A percentile compares a stretch with the other conserved stretches of the same genome.
These are phyloP conservation scores for Ceratonia siliqua DNA, from an alignment of 306 rosid species.

Conservation along the genomic window DNA sequence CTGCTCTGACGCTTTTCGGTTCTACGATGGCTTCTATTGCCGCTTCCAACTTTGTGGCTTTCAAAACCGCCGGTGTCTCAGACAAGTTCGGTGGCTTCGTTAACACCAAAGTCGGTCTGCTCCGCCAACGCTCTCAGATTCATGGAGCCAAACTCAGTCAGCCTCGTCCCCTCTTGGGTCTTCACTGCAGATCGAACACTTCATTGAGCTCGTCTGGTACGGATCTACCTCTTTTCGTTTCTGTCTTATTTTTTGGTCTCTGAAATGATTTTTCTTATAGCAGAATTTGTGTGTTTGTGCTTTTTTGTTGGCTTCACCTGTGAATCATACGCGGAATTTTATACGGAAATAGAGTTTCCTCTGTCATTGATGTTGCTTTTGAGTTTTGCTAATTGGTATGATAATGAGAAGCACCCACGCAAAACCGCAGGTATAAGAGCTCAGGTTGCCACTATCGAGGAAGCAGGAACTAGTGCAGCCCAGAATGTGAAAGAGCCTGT, in stretches of 20 bases:
- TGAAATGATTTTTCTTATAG: neutral
- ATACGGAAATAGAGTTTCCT: neutral
- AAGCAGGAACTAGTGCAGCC: constrained; percentile 46
- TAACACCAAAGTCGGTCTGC: constrained; percentile 12
- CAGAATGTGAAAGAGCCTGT: constrained; percentile 63
- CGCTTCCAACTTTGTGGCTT: constrained; percentile 46
- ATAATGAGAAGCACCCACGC: neutral
- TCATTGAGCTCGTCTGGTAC: constrained; percentile 42
- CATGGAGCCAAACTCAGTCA: constrained; percentile 28
- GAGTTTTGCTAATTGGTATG: neutral
- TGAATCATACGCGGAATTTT: no score
- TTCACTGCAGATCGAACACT: constrained; percentile 46
- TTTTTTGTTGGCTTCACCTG: no score
- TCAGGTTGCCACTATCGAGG: constrained; percentile 56
- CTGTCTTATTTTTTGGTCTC: neutral
- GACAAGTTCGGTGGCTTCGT: constrained; percentile 28
- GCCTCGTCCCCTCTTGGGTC: constrained; percentile 26
- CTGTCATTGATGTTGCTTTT: neutral
- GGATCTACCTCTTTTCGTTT: neutral
- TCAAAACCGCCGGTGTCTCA: constrained; percentile 34
- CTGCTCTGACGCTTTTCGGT: constrained; percentile 26
- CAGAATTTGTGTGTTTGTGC: no score
- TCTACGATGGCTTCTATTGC: constrained; percentile 54
- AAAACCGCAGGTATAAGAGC: constrained; percentile 54
- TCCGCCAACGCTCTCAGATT: constrained; percentile 45